Evolutionary conservation across 1,284 basidiomycete genomes (phyloP).

Genomic region (Xerocomus amazonicus): DNA sequence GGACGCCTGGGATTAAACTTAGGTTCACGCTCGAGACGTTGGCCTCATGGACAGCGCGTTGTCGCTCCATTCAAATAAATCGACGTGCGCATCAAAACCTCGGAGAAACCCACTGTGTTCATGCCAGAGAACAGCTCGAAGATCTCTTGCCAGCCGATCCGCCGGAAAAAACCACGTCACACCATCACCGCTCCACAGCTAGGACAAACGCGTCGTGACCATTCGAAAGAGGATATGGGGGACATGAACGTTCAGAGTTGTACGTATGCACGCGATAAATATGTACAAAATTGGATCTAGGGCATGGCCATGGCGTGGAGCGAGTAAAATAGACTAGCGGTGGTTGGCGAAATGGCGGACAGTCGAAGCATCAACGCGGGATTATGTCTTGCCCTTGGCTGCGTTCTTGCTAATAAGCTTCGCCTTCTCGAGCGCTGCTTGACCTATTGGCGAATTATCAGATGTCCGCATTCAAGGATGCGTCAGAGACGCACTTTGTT

Average conservation of each 20-base stretch:
- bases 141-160: slow-evolving; percentile 22
- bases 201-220: slow-evolving; percentile 10
- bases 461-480: slow-evolving; percentile 11
- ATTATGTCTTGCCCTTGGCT: slow-evolving; percentile 56
- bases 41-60: slow-evolving; percentile 30
- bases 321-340: slow-evolving; percentile 5
- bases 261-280: slow-evolving; percentile 16
- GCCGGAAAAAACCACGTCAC: slow-evolving; percentile 8
- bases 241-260: slow-evolving; percentile 12
- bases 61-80: slow-evolving; percentile 10
- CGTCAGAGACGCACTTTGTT: slow-evolving; percentile 51
- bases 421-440: slow-evolving; percentile 83
- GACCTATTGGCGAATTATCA: slow-evolving; percentile 41
- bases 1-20: background rate
- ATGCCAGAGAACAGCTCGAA: background rate
- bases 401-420: slow-evolving; percentile 85
- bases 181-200: slow-evolving; percentile 11
- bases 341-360: slow-evolving; percentile 1
- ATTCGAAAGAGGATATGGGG: slow-evolving; percentile 10
- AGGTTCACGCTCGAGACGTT: background rate
- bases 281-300: slow-evolving; percentile 14
- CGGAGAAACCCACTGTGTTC: slow-evolving; percentile 21
- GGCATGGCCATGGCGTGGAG: slow-evolving; percentile 5
- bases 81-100: slow-evolving; percentile 22
- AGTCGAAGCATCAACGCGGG: slow-evolving; percentile 2